Evolutionary conservation across 768 basidiomycete species (phyloP).

Genomic region (Lentinula raphanica): DNA sequence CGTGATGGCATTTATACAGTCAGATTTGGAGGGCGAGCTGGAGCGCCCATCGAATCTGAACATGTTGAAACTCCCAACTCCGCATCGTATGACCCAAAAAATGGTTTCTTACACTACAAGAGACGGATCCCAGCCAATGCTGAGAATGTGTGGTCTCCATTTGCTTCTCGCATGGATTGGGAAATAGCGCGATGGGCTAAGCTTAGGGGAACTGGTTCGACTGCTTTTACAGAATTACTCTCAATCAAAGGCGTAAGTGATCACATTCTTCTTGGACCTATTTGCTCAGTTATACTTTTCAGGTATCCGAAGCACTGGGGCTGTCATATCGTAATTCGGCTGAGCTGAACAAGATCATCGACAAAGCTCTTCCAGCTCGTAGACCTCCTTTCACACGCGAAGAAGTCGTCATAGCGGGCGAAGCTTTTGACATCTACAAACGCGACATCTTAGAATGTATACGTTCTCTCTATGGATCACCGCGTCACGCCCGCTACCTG

Average conservation of each 20-base stretch:
- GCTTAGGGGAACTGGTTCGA: constrained; percentile 14
- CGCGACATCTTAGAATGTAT: constrained; percentile 33
- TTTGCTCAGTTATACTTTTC: neutral
- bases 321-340: constrained; percentile 26
- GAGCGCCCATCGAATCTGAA: too few relatives aligned
- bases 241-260: constrained; percentile 23
- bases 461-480: constrained; percentile 26
- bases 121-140: neutral
- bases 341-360: constrained; percentile 28
- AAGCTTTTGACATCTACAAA: constrained; percentile 26
- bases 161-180: constrained; percentile 11
- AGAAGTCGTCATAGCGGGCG: constrained; percentile 22
- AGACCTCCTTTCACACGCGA: constrained; percentile 21
- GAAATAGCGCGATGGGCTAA: constrained; percentile 24
- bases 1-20: neutral
- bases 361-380: constrained; percentile 17
- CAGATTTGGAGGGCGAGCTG: neutral
- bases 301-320: constrained; percentile 20
- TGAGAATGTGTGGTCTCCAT: constrained; percentile 14
- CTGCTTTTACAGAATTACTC: constrained; percentile 16
- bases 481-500: constrained; percentile 25
- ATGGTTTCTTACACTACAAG: neutral
- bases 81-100: neutral
- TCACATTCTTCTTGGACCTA: neutral
- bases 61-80: neutral